Conservation (phyloP, 805 yeast species). For the Ogataea pignaliae region DNA sequence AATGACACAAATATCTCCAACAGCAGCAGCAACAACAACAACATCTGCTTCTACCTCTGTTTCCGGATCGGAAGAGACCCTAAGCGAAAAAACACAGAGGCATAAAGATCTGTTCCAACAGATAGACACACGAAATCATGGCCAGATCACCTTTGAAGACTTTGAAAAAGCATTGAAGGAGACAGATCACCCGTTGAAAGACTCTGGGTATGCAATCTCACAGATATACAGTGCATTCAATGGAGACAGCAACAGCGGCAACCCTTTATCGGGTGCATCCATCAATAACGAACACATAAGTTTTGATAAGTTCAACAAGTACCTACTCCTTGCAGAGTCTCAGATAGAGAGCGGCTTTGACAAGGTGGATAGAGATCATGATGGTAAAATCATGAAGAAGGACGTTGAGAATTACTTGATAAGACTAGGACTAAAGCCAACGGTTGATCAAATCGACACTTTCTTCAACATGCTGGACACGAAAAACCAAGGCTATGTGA, state of each 20-base stretch:
- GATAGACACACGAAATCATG: conserved; percentile 42
- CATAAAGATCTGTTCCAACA: conserved; percentile 37
- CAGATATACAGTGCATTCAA: conserved; percentile 58
- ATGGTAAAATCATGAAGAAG: conserved; percentile 59
- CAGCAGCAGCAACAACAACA: not conserved
- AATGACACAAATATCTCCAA: not conserved
- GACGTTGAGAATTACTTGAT: conserved; percentile 68
- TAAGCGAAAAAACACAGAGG: conserved; percentile 26
- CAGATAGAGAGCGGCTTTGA: conserved; percentile 68
- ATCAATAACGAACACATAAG: conserved; percentile 39
- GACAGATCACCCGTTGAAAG: conserved; percentile 60
- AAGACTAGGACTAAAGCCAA: conserved; percentile 49
- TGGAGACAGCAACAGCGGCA: conserved; percentile 16
- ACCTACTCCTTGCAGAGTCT: conserved; percentile 61
- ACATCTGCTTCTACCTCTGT: no score
- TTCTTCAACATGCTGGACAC: conserved; percentile 55
- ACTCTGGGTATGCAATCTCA: conserved; percentile 53
- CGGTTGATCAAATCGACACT: conserved; percentile 45
- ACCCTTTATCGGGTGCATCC: not conserved
- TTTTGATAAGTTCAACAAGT: conserved; percentile 61
- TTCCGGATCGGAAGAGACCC: conserved; percentile 10
- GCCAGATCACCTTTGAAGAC: conserved; percentile 45
- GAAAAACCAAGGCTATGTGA: conserved; percentile 60
- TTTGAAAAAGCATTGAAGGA: conserved; percentile 42
- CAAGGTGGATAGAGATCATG: conserved; percentile 64